Evolutionary conservation across 2,329 filamentous ascomycete genomes (phyloP).

Genomic region (Thielaviopsis musarum): DNA sequence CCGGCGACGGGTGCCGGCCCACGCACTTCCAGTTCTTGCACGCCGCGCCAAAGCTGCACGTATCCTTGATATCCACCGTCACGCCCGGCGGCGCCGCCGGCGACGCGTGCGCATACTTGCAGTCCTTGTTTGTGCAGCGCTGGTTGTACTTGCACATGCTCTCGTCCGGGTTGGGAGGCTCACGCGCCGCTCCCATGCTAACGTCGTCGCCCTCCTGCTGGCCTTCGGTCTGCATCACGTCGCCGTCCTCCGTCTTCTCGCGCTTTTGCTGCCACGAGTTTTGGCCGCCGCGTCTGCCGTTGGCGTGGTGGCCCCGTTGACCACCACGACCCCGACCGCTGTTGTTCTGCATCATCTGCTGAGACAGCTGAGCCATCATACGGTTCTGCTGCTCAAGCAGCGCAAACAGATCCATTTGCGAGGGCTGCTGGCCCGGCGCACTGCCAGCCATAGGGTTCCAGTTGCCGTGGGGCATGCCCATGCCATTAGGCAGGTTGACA

Average conservation of each 20-base stretch:
- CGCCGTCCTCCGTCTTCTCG: conserved; percentile 17
- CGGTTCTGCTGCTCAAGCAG: conserved; percentile 79
- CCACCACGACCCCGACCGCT: conserved; percentile 25
- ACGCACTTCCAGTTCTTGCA: conserved; percentile 96
- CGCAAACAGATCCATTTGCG: conserved; percentile 44
- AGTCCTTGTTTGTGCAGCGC: conserved; percentile 73
- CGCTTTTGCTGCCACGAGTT: conserved; percentile 18
- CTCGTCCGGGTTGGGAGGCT: conserved; percentile 40
- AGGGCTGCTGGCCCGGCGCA: conserved; percentile 19
- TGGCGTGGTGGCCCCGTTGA: conserved; percentile 28
- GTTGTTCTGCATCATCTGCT: conserved; percentile 34
- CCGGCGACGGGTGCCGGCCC: conserved; percentile 80
- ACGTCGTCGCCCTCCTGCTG: conserved; percentile 38
- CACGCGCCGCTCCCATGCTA: conserved; percentile 41
- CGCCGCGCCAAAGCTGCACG: conserved; percentile 70
- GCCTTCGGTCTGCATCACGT: neutral
- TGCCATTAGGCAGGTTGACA: conserved; percentile 21
- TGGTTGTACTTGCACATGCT: conserved; percentile 81
- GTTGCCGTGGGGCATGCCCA: conserved; percentile 26
- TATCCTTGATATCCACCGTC: conserved; percentile 61
- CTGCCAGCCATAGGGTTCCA: conserved; percentile 20
- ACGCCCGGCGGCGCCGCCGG: conserved; percentile 68
- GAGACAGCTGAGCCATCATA: conserved; percentile 64
- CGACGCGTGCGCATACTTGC: conserved; percentile 87
- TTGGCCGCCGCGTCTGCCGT: conserved; percentile 34